A percentile compares a stretch with the other conserved stretches of the same genome.
Evolutionary conservation across 2,329 filamentous ascomycete species (phyloP).

Genomic region (Sporothrix humicola): DNA sequence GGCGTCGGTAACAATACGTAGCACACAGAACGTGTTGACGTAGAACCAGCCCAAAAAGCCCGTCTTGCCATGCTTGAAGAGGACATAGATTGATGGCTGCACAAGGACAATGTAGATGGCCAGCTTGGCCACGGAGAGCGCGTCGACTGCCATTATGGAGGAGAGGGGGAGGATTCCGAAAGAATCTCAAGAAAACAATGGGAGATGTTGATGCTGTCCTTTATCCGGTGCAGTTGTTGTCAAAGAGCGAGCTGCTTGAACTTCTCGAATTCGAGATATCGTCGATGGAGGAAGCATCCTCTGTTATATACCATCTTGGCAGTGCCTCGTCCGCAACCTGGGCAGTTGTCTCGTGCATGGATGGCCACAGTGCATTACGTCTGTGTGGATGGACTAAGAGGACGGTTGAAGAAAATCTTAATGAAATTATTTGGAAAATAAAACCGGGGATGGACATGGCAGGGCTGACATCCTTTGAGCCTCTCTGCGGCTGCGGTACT

Average conservation of each 20-base stretch:
- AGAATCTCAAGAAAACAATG: neutral
- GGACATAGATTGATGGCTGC: neutral
- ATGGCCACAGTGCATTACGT: neutral
- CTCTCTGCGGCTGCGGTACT: neutral
- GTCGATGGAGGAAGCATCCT: neutral
- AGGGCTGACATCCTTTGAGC: neutral
- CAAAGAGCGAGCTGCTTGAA: neutral
- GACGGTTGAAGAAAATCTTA: too few relatives aligned
- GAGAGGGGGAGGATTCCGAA: neutral
- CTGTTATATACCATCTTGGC: neutral
- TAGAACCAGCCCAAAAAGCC: constrained; percentile 5
- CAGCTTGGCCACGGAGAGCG: constrained; percentile 20
- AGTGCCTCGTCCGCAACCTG: neutral
- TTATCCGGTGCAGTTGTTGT: neutral
- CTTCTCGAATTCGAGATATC: neutral
- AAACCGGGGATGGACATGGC: neutral
- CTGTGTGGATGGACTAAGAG: neutral
- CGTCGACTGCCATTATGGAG: neutral
- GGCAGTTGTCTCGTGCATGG: neutral
- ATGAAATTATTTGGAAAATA: neutral
- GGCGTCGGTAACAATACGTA: constrained; percentile 13
- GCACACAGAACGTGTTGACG: neutral
- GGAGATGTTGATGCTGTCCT: neutral
- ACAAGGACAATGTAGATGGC: constrained; percentile 20
- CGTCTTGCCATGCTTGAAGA: constrained; percentile 2